phyloP scores from a whole-genome alignment of 2,329 filamentous ascomycete genomes.

The Hortaea werneckii region DNA sequence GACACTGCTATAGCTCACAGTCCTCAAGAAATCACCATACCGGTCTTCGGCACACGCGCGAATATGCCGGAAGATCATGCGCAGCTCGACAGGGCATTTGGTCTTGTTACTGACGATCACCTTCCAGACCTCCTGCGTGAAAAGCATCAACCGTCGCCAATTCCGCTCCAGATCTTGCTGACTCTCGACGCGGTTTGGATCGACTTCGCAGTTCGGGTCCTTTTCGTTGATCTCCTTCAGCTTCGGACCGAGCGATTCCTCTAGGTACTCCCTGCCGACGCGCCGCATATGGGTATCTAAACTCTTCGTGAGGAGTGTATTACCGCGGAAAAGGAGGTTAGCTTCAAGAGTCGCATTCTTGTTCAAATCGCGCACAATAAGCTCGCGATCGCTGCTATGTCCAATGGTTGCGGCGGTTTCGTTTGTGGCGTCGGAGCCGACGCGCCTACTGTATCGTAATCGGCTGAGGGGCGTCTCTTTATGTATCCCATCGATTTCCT shows the following conservation, averaged over 20 bases:
- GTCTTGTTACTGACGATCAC: conserved; percentile 66
- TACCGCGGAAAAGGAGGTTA: conserved; percentile 89
- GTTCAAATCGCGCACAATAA: conserved; percentile 65
- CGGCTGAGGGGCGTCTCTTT: conserved; percentile 64
- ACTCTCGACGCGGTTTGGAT: conserved; percentile 64
- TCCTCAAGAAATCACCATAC: conserved; percentile 84
- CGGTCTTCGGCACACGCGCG: conserved; percentile 86
- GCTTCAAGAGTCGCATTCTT: conserved; percentile 76
- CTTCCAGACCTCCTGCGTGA: conserved; percentile 78
- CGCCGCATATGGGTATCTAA: conserved; percentile 94
- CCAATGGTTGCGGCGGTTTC: conserved; percentile 34
- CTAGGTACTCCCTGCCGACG: conserved; percentile 83
- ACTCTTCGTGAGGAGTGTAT: conserved; percentile 85
- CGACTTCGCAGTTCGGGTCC: conserved; percentile 89
- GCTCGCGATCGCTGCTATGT: conserved; percentile 51
- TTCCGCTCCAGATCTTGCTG: conserved; percentile 69
- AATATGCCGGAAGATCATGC: conserved; percentile 81
- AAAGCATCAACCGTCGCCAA: conserved; percentile 64
- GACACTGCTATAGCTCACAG: conserved; percentile 85
- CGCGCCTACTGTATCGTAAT: conserved; percentile 55
- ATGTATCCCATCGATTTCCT: conserved; percentile 89
- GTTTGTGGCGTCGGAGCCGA: conserved; percentile 58
- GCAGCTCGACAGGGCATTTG: conserved; percentile 68
- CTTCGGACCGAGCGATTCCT: conserved; percentile 76
- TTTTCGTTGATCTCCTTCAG: conserved; percentile 81